Conservation (phyloP, 2,329 filamentous ascomycete species). For the Raffaelea ambrosiae region DNA sequence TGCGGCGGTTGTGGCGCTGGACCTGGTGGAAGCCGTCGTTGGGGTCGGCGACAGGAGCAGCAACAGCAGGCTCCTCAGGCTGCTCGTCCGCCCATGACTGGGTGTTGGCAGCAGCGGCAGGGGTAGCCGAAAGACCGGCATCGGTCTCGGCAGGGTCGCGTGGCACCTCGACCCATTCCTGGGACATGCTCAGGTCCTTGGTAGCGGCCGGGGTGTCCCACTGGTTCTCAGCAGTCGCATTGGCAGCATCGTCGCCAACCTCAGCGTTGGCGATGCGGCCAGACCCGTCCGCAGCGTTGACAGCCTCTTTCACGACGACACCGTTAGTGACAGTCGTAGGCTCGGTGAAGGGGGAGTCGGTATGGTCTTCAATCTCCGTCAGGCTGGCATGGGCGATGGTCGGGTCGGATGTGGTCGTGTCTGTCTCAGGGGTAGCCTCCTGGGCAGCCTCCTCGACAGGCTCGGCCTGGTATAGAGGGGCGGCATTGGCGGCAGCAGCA, state of each 20-base stretch:
- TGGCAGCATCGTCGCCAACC: conserved; percentile 44
- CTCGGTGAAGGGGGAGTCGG: conserved; percentile 4
- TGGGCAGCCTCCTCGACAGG: conserved; percentile 24
- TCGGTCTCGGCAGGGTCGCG: conserved; percentile 69
- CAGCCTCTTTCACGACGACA: conserved; percentile 14
- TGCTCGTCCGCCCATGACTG: conserved; percentile 81
- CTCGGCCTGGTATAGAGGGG: conserved; percentile 26
- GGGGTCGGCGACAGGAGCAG: conserved; percentile 28
- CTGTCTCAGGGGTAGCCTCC: conserved; percentile 14
- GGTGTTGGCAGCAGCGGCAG: conserved; percentile 43
- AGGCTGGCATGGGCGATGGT: conserved; percentile 58
- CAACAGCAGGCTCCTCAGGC: conserved; percentile 33
- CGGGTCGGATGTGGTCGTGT: conserved; percentile 46
- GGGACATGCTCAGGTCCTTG: conserved; percentile 37
- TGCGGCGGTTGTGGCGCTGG: conserved; percentile 48
- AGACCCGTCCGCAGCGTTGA: conserved; percentile 11
- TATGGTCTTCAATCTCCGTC: conserved; percentile 53
- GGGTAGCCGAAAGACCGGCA: conserved; percentile 51
- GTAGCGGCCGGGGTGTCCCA: conserved; percentile 42
- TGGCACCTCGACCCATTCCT: conserved; percentile 70
- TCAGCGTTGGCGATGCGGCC: conserved; percentile 37
- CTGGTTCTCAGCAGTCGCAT: conserved; percentile 55
- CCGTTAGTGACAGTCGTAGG: conserved; percentile 6
- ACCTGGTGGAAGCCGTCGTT: conserved; percentile 69
- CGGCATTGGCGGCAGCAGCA: conserved; percentile 43